Percentiles rank a stretch among this genome's conserved stretches.
phyloP scores from a whole-genome alignment of 2,329 filamentous ascomycete species.

The Ophiostoma pallidulum region DNA sequence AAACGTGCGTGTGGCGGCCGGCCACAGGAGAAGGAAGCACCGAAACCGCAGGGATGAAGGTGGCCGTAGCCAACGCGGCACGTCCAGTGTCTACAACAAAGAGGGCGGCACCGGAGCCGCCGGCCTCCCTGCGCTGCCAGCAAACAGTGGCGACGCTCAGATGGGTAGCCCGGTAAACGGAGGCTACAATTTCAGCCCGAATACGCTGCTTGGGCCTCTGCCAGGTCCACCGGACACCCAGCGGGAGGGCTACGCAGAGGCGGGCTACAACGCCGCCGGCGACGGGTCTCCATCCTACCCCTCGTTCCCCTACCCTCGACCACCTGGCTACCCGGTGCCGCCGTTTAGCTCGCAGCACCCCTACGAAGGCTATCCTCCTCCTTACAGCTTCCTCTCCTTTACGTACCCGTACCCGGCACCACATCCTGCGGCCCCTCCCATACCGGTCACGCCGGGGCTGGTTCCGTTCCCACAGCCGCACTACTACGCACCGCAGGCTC shows the following conservation, averaged over 20 bases:
- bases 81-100: background rate
- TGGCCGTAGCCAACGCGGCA: background rate
- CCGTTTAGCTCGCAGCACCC: background rate
- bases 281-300: too few species aligned
- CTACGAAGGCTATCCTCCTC: background rate
- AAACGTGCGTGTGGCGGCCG: background rate
- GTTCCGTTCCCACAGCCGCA: background rate
- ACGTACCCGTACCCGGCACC: background rate
- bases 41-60: background rate
- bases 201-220: too few species aligned
- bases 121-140: slow-evolving; percentile 4
- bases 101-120: background rate
- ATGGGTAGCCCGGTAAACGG: too few species aligned
- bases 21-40: background rate
- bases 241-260: too few species aligned
- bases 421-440: background rate
- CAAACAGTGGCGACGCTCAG: background rate
- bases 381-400: background rate
- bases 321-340: background rate
- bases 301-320: too few species aligned
- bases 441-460: background rate
- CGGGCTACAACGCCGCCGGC: too few species aligned
- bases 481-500: too few species aligned
- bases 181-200: background rate
- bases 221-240: too few species aligned